Base-by-base conservation (phyloP, 352 stramenopile species). In the Phytopythium boreale region DNA sequence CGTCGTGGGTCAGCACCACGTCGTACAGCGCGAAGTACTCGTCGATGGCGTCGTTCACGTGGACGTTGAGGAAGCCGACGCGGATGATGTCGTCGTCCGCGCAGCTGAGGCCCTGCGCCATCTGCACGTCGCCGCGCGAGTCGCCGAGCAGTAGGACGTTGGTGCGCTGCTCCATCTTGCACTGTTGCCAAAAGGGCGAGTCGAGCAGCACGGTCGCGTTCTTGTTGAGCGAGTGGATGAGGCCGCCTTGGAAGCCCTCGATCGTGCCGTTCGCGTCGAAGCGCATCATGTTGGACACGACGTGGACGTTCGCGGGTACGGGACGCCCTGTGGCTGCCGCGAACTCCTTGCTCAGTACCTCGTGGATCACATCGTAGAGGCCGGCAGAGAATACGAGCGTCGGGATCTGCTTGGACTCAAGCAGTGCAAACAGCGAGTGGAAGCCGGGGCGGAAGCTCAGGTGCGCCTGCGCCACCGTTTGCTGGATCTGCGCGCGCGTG, bases 171-270 rank as follows among this genome's bases (percentile, higher is more conserved):
- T 89, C 72, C 31, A 75, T 55, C 43, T 84, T 61, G 24, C 70
- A 86, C 36, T 80, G 65, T 15, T 76, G 34, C 71, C 77, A 85
- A 50, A 93, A 90, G 31, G 73, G 66, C n/a, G 79, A 89, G 50
- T 86, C 75, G 7, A 80, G 62, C 50, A 90, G 26, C 44, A 93
- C 80, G n/a, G 70, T 75, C 17, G 82, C 79, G 56, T 87, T 93
- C 67, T 93, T 93, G 77, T 91, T 93, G 29, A 89, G 73, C 52
- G 77, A 87, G 62, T 93, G 81, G 62, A 93, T 93, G 17, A 89
- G 34, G 59, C 68, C 75, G 22, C 80, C 82, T 15, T 90, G 60
- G 63, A 93, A 90, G 50, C 70, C 77, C 52, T 80, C 61, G 57
- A 88, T 71, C 0, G 67, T 43, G 4, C 79, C 82, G 0, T 71